Evolutionary conservation across 148 eudicot species (phyloP).

Genomic region (Silene latifolia): DNA sequence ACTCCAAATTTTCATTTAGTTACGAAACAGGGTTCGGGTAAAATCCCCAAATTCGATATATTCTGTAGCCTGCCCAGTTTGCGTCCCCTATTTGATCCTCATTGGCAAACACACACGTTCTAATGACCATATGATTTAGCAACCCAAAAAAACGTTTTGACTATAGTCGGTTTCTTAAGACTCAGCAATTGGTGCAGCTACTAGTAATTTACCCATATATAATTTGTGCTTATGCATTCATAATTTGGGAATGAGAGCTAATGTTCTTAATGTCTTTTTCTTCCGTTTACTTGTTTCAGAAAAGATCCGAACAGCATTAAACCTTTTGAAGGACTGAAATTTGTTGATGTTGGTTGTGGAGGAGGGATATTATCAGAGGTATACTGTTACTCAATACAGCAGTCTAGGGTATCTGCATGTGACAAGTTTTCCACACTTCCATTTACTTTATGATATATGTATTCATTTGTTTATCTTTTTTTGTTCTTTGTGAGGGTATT

Average conservation of each 20-base stretch:
- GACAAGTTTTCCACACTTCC: no score
- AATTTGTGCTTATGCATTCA: neutral
- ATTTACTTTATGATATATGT: no score
- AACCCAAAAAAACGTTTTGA: neutral
- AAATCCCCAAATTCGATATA: no score
- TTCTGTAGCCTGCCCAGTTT: neutral
- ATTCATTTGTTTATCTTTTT: no score
- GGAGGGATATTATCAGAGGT: constrained; percentile 97
- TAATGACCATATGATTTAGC: neutral
- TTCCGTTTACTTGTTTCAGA: constrained; percentile 43
- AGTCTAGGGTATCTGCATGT: no score
- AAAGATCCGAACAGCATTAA: constrained; percentile 70
- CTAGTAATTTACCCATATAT: neutral
- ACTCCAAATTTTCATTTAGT: neutral
- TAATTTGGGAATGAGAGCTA: neutral
- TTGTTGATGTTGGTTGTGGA: constrained; percentile 96
- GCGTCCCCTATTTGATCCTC: neutral
- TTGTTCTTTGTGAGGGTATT: no score
- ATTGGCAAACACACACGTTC: neutral
- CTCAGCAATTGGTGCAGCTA: neutral
- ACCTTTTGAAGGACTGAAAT: constrained; percentile 88
- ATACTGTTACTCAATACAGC: constrained; percentile 4
- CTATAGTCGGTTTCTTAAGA: neutral
- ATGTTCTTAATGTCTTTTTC: constrained; percentile 7
- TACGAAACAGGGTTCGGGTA: neutral